Base-by-base conservation (phyloP, 1,284 basidiomycete species). In the Neolentinus lepideus region DNA sequence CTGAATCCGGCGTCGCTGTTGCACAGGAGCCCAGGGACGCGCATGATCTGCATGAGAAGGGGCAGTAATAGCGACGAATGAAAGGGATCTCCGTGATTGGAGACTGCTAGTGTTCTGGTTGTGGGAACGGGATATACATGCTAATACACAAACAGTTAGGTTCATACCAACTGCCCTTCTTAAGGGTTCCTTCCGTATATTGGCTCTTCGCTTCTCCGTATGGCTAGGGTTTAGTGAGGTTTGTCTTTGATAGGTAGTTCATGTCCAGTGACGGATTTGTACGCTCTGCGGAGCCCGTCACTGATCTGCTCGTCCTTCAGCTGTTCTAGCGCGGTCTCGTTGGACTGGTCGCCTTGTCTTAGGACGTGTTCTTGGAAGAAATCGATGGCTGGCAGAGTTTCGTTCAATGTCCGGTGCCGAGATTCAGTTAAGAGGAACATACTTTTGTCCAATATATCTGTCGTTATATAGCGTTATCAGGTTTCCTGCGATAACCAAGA, bases 361-460 rank as follows among this genome's bases (percentile, higher is more conserved):
- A 76, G 58, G 26, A 76, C 61, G 54, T 75, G 69, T 58, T 75
- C 69, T 59, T 76, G 74, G 46, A 74, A 66, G 52, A 72, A 68
- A 57, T 76, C 73, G 58, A 75, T 43, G 19, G 16, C 38, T 43
- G 16, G 38, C 3, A 43, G 19, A 43, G 29, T 12, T 31, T 31
- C 73, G 74, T 51, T 9, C 55, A 31, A 29, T n/a, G 19, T 51
- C 11, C 16, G 24, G 51, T 45, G 22, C 51, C 51, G 56, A 24
- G 52, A 50, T 29, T 8, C 14, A 22, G 9, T 16, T 16, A 31
- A 9, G 1, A 48, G 6, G 22, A 24, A 59, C 59, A 53, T 45
- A 63, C 63, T 51, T 50, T 64, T 63, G 58, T 64, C 63, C 24
- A 64, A 58, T 45, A 59, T 57, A 54, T 64, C 63, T 58, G n/a